Percentiles rank a stretch among this genome's conserved stretches.
Conservation (phyloP, 331 rosid species). For the Malus hybrid region DNA sequence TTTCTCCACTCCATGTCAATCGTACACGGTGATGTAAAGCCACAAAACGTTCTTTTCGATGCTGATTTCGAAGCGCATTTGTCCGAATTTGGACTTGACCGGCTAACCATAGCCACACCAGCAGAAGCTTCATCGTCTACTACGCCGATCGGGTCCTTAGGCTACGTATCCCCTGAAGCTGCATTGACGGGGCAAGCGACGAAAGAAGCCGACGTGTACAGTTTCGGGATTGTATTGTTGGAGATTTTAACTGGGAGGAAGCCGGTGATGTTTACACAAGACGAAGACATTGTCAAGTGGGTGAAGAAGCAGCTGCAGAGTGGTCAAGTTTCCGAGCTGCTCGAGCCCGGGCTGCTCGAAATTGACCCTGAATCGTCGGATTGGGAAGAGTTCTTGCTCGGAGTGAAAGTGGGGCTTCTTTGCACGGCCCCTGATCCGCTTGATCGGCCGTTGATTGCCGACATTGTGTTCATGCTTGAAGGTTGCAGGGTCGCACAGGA, state of each 20-base stretch:
- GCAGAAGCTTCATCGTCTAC: slow-evolving; percentile 52
- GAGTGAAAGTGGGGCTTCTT: slow-evolving; percentile 67
- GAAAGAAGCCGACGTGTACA: slow-evolving; percentile 65
- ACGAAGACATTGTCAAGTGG: slow-evolving; percentile 83
- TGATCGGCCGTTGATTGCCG: slow-evolving; percentile 72
- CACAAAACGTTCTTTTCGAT: slow-evolving; percentile 70
- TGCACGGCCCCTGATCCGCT: slow-evolving; percentile 87
- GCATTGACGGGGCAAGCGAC: slow-evolving; percentile 49
- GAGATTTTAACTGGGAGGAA: slow-evolving; percentile 76
- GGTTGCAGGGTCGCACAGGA: slow-evolving; percentile 82
- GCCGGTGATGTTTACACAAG: slow-evolving; percentile 69
- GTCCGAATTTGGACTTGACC: slow-evolving; percentile 71
- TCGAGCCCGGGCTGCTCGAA: slow-evolving; percentile 82
- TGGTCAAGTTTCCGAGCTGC: slow-evolving; percentile 55
- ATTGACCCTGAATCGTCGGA: slow-evolving; percentile 79
- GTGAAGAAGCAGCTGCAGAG: slow-evolving; percentile 67
- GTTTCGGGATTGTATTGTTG: slow-evolving; percentile 71
- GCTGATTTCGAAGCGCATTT: slow-evolving; percentile 87
- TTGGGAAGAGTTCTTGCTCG: slow-evolving; percentile 83
- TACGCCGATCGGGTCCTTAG: slow-evolving; percentile 52
- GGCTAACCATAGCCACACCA: slow-evolving; percentile 37
- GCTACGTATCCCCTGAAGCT: slow-evolving; percentile 71
- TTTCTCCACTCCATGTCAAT: slow-evolving; percentile 58
- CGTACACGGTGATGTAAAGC: slow-evolving; percentile 72
- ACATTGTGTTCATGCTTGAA: slow-evolving; percentile 85